Evolutionary conservation across 2,329 filamentous ascomycete species (phyloP), one percentile per base, ranked within the genome.

Genomic region (Aspergillus novoparasiticus): DNA sequence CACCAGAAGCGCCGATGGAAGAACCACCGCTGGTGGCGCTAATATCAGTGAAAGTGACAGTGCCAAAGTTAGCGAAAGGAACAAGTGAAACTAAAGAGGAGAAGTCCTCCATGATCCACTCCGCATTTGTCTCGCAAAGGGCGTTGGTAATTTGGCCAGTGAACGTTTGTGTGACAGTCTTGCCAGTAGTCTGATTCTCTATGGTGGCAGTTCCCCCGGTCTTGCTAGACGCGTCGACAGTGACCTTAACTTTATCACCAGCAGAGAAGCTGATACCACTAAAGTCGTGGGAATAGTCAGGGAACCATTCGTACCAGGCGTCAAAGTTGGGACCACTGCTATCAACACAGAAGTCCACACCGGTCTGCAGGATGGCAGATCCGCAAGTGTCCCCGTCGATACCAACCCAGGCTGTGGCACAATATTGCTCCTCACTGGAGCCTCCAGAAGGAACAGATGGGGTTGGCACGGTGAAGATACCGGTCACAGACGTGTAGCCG

Each of bases 291-390:
- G 84, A 79, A 68, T 83, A 83, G 72, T 86, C 83, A 2, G 85
- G 85, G 70, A 83, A 86, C 85, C 85, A 87, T 72, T 87, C 85
- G 67, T 86, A 87, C 84, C 85, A 87, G 21, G 85, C 84, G 58
- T 83, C 81, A 67, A 80, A 87, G 10, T 75, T 79, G 3, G 81
- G 78, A 0, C 69, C 65, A 21, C 72, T 73, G 1, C 75, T 77
- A 45, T 79, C 68, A 32, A 83, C 73, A 57, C 80, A 82, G 73
- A 86, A 86, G 72, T 87, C 84, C 51, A 87, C 71, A 53, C 85
- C 85, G 3, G 84, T 84, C 72, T 87, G 85, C 3, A 87, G 75
- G 58, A 87, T 85, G 12, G 83, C 82, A 8, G 76, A 80, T n/a
- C 64, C 64, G 73, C 82, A 87, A 6, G 83, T 85, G 67, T 86